A percentile compares a stretch with the other conserved stretches of the same genome.
Conservation (phyloP, 768 basidiomycete genomes). For the Phlegmacium glaucopus region DNA sequence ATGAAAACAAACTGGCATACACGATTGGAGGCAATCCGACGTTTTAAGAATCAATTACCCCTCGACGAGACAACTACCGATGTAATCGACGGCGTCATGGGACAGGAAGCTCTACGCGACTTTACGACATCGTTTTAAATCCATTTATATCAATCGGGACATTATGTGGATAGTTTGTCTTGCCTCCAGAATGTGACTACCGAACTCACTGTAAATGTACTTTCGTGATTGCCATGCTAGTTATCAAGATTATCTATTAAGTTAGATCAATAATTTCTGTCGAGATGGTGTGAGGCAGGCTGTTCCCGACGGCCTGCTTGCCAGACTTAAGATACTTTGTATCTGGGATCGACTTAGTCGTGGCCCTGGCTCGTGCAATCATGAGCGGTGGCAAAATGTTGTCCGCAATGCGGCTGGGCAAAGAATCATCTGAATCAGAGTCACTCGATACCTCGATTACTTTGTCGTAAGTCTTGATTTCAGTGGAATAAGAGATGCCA, state of each 20-base stretch:
- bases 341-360: background rate
- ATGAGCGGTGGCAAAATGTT: constrained; percentile 13
- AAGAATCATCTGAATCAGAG: constrained; percentile 12
- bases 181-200: background rate
- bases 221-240: background rate
- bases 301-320: background rate
- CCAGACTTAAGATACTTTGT: background rate
- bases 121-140: constrained; percentile 52
- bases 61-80: constrained; percentile 18
- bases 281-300: too few relatives aligned
- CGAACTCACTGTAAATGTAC: constrained; percentile 5
- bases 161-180: constrained; percentile 6
- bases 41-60: constrained; percentile 49
- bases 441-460: constrained; percentile 20
- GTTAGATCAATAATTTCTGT: constrained; percentile 23
- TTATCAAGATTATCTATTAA: background rate
- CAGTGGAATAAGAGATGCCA: background rate
- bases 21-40: constrained; percentile 74
- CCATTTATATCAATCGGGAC: constrained; percentile 9
- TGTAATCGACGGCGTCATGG: constrained; percentile 40
- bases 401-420: background rate
- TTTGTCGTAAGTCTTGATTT: background rate
- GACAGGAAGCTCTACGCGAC: constrained; percentile 51
- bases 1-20: constrained; percentile 88
- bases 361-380: constrained; percentile 10